Conservation (phyloP, 2,329 filamentous ascomycete genomes). For the Byssothecium circinans region DNA sequence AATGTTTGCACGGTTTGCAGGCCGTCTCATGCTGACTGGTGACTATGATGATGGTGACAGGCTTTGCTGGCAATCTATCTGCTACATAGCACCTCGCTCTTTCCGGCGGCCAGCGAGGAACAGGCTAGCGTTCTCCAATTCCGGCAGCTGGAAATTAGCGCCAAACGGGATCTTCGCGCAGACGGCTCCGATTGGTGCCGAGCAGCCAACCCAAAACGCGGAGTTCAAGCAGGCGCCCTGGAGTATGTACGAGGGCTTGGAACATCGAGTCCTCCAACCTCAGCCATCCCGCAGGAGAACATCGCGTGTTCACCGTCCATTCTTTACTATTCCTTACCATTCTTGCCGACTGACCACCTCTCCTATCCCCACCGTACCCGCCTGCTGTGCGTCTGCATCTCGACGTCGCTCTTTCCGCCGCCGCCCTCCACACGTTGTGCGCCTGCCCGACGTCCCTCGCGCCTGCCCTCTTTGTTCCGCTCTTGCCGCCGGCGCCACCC, state of each 20-base stretch:
- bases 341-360: constrained; percentile 22
- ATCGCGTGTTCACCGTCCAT: constrained; percentile 8
- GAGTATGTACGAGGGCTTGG: constrained; percentile 4
- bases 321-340: too few relatives aligned
- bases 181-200: constrained; percentile 16
- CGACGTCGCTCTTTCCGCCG: neutral
- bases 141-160: constrained; percentile 19
- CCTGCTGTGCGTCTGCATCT: neutral
- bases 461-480: neutral
- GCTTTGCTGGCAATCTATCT: constrained; percentile 28
- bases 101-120: constrained; percentile 12
- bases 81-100: neutral
- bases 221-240: constrained; percentile 11
- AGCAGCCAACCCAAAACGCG: constrained; percentile 10
- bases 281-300: constrained; percentile 5
- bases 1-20: too few relatives aligned
- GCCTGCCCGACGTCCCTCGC: neutral
- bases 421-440: neutral
- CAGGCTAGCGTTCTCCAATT: constrained; percentile 28
- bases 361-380: constrained; percentile 10
- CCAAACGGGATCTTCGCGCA: constrained; percentile 15
- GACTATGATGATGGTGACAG: too few relatives aligned
- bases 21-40: too few relatives aligned
- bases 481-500: too few relatives aligned
- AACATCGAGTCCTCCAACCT: constrained; percentile 4